Conservation (phyloP, 306 rosid species). For the Acacia melanoxylon region DNA sequence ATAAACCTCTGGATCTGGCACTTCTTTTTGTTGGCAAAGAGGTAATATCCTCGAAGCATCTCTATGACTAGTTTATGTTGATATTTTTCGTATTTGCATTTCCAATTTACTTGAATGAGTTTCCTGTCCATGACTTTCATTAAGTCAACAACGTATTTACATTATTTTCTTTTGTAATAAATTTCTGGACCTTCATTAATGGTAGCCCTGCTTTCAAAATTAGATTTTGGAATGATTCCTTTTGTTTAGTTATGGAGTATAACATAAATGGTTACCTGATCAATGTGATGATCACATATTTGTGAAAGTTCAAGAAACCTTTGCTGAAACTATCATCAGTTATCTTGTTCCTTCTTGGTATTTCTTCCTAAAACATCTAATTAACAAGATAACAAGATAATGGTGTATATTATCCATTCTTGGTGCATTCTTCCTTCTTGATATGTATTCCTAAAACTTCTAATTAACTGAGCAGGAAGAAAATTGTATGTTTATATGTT, state of each 20-base stretch:
- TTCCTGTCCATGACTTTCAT: slow-evolving; percentile 9
- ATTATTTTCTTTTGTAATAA: background rate
- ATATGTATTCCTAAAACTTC: background rate
- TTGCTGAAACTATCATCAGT: background rate
- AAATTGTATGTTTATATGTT: background rate
- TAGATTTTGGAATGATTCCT: background rate
- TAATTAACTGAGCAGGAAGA: background rate
- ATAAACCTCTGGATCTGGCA: slow-evolving; percentile 71
- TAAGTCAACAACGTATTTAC: slow-evolving; percentile 22
- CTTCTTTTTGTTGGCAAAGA: slow-evolving; percentile 80
- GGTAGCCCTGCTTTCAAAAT: background rate
- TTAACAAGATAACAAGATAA: too few species aligned
- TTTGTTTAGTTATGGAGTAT: background rate
- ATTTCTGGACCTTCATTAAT: background rate
- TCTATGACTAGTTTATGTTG: slow-evolving; percentile 12
- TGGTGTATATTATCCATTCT: background rate
- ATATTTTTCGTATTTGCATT: background rate
- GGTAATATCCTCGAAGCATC: slow-evolving; percentile 50
- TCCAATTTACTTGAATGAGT: slow-evolving; percentile 12
- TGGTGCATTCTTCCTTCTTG: background rate
- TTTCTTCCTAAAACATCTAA: too few species aligned
- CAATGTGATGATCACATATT: background rate
- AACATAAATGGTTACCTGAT: background rate
- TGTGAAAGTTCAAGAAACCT: background rate
- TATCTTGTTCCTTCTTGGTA: too few species aligned